These are phyloP conservation scores for Chytriomyces sp. DNA, from an alignment of 192 early-diverging fungal species.

Conservation along the genomic window DNA sequence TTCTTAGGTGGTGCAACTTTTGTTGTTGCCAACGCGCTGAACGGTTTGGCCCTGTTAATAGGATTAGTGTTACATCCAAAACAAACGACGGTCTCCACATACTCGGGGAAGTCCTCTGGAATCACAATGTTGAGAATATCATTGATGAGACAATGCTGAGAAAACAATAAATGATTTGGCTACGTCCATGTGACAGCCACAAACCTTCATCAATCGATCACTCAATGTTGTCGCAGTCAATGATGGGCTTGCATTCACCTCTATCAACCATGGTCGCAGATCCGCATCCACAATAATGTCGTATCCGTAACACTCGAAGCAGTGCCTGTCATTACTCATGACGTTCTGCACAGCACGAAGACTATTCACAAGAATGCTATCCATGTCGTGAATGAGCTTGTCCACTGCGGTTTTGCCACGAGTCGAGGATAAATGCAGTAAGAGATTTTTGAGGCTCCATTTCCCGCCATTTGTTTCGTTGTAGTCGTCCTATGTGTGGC, in stretches of 20 bases:
- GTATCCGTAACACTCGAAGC: conserved; percentile 65
- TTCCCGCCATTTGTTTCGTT: conserved; percentile 64
- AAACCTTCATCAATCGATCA: conserved; percentile 57
- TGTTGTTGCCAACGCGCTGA: not conserved
- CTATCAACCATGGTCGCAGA: conserved; percentile 61
- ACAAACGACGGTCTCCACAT: not conserved
- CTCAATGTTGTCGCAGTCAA: conserved; percentile 53
- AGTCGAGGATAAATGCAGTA: conserved; percentile 52
- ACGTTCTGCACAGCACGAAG: conserved; percentile 53
- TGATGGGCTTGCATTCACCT: conserved; percentile 60
- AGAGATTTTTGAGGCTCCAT: conserved; percentile 54
- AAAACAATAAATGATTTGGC: not conserved
- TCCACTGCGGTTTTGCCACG: conserved; percentile 39
- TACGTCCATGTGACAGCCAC: not conserved
- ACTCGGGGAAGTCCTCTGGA: conserved; percentile 60
- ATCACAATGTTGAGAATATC: conserved; percentile 59
- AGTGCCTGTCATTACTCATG: conserved; percentile 59
- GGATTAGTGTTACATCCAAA: not conserved
- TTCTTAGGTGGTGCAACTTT: not conserved
- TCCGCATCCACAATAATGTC: conserved; percentile 60
- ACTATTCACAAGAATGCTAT: conserved; percentile 57
- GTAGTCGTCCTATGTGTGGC: conserved; percentile 54
- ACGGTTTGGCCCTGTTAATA: not conserved
- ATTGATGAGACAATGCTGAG: conserved; percentile 55
- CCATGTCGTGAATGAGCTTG: conserved; percentile 54